These are phyloP conservation scores for Carex myosuroides DNA, from an alignment of 176 grass and related monocot species.

Conservation along the genomic window DNA sequence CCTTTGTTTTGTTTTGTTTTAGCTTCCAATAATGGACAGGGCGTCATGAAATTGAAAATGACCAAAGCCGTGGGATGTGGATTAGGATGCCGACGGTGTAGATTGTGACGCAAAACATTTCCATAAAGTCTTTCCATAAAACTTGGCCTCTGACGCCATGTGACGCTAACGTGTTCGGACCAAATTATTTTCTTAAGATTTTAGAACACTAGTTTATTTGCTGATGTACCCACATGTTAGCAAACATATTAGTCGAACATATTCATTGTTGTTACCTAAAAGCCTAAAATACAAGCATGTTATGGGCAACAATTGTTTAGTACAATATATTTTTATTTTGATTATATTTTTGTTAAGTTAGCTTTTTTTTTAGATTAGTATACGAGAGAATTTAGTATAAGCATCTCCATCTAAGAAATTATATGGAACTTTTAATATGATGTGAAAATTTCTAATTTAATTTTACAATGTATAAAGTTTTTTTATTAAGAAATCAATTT, in stretches of 20 bases:
- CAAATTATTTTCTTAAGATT: neutral
- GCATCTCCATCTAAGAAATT: too few relatives aligned
- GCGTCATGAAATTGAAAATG: neutral
- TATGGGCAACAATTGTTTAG: too few relatives aligned
- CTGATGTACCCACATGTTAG: neutral
- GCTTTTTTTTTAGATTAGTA: too few relatives aligned
- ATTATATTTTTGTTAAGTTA: too few relatives aligned
- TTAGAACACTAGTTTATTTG: neutral
- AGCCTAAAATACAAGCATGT: too few relatives aligned
- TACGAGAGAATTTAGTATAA: too few relatives aligned
- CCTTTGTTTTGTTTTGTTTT: neutral
- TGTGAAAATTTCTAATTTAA: too few relatives aligned
- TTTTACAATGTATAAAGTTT: too few relatives aligned
- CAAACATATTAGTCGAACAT: neutral
- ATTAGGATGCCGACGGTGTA: conserved; percentile 3
- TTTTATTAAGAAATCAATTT: too few relatives aligned
- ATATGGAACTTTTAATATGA: too few relatives aligned
- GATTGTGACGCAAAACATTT: neutral
- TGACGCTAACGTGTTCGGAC: too few relatives aligned
- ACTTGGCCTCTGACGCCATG: neutral
- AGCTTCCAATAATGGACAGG: neutral
- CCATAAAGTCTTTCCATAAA: neutral
- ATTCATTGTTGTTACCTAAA: neutral
- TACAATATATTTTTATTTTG: too few relatives aligned
- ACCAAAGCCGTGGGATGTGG: neutral